Base-by-base conservation (phyloP, 2,329 filamentous ascomycete species). In the Hypoxylon sp. region DNA sequence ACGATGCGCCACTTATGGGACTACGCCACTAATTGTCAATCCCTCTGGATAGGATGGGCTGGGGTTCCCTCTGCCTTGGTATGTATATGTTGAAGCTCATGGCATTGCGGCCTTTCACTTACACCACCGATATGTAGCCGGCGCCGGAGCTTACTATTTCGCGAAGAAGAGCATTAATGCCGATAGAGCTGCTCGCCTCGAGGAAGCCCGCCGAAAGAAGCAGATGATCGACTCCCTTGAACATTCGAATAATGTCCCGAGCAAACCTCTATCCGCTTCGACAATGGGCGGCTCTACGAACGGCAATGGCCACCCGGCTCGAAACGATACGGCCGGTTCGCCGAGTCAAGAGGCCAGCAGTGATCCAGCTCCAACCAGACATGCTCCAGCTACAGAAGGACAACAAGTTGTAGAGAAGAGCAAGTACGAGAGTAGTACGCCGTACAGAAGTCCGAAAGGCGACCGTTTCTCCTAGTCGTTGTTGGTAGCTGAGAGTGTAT, bases 121-220 rank as follows among this genome's bases (percentile, higher is more conserved):
- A 69, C 42, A 48, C 9, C 13, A 44, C 19, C 35, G 67, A 75
- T 70, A 68, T 65, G 31, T 50, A 94, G 94, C 94, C 73, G 96
- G 95, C 78, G 96, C 90, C 72, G 93, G 91, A 70, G 94, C 95
- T 76, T 99, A 98, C 86, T 94, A 93, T 84, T 97, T 98, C 80
- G 96, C 96, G 71, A 99, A 99, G 86, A 88, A 89, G 78, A 91
- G 91, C 80, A 97, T 99, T 87, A 97, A 98, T 79, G 92, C 92
- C 74, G 94, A 98, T 81, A 92, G 95, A 71, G 86, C 88, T 68
- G 84, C 88, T 67, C 89, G 93, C 76, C 88, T 92, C 72, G 87
- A 92, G 74, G 90, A 92, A 68, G 87, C 85, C 65, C 86, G 87
- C 61, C 82, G 88, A 74, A 90, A 91, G 82, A 91, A 87, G 82